A percentile compares a stretch with the other conserved stretches of the same genome.
Evolutionary conservation across 345 rosid species (phyloP).

Genomic region (Zanthoxylum bungeanum): DNA sequence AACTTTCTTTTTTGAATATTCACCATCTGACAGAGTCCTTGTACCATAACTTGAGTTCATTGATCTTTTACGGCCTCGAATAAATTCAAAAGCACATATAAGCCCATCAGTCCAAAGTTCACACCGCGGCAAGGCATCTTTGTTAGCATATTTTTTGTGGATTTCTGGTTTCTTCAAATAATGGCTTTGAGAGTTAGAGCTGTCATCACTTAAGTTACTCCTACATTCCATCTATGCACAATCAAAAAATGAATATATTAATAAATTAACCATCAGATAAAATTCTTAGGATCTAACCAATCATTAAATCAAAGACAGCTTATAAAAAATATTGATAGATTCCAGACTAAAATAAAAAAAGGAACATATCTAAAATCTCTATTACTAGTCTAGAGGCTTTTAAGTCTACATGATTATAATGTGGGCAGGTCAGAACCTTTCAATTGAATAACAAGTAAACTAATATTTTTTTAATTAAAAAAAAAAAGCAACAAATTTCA

Average conservation of each 20-base stretch:
- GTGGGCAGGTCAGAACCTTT: neutral
- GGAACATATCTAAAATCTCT: neutral
- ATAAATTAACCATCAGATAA: neutral
- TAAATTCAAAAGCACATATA: constrained; percentile 80
- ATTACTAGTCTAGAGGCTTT: neutral
- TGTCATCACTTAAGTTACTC: constrained; percentile 20
- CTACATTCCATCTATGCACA: constrained; percentile 15
- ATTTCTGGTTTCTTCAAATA: constrained; percentile 30
- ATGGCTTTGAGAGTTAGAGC: constrained; percentile 19
- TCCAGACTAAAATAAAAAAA: neutral
- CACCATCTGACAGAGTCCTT: constrained; percentile 21
- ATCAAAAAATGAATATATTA: neutral
- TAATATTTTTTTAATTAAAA: no score
- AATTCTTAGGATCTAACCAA: neutral
- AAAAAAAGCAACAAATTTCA: neutral
- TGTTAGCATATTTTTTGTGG: constrained; percentile 12
- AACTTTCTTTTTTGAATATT: constrained; percentile 17
- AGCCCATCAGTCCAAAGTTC: constrained; percentile 91
- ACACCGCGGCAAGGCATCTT: constrained; percentile 44
- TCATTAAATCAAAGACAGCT: neutral
- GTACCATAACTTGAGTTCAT: constrained; percentile 22
- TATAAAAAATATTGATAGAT: neutral
- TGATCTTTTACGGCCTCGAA: constrained; percentile 41
- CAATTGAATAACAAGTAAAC: no score
- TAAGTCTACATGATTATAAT: neutral